Evolutionary conservation across 495 filamentous ascomycete genomes (phyloP).

Genomic region (Beverwykella pulmonaria): DNA sequence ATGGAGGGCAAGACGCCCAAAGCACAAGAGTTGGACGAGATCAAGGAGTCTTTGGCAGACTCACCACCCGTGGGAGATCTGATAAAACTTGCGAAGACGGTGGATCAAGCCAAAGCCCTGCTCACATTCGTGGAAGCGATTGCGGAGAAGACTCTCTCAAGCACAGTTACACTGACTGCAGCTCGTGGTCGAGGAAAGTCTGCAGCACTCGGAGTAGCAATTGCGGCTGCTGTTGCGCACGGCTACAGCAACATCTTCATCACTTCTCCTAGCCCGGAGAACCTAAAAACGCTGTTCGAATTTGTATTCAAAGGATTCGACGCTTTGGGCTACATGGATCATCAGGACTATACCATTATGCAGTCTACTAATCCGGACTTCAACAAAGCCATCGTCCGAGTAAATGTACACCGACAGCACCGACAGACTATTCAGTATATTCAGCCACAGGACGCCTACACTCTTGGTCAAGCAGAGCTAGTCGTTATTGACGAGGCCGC

Average conservation of each 20-base stretch:
- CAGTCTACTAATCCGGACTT: slow-evolving; percentile 98
- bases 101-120: slow-evolving; percentile 93
- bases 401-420: slow-evolving; percentile 94
- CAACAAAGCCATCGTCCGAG: slow-evolving; percentile 96
- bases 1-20: slow-evolving; percentile 66
- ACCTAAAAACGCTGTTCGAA: slow-evolving; percentile 96
- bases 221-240: slow-evolving; percentile 90
- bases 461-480: slow-evolving; percentile 92
- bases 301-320: slow-evolving; percentile 99
- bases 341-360: slow-evolving; percentile 95
- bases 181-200: slow-evolving; percentile 97
- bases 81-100: slow-evolving; percentile 80
- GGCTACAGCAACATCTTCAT: slow-evolving; percentile 99
- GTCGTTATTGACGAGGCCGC: slow-evolving; percentile 98
- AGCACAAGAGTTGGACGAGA: slow-evolving; percentile 77
- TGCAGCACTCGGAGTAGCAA: slow-evolving; percentile 88
- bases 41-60: slow-evolving; percentile 85
- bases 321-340: slow-evolving; percentile 86
- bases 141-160: slow-evolving; percentile 90
- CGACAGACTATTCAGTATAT: slow-evolving; percentile 99
- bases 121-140: slow-evolving; percentile 96
- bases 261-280: slow-evolving; percentile 96
- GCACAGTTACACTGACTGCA: slow-evolving; percentile 90
- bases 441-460: slow-evolving; percentile 91
- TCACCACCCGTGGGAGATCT: slow-evolving; percentile 84